Conservation (phyloP, 352 stramenopile genomes). For the Aphanomyces astaci region DNA sequence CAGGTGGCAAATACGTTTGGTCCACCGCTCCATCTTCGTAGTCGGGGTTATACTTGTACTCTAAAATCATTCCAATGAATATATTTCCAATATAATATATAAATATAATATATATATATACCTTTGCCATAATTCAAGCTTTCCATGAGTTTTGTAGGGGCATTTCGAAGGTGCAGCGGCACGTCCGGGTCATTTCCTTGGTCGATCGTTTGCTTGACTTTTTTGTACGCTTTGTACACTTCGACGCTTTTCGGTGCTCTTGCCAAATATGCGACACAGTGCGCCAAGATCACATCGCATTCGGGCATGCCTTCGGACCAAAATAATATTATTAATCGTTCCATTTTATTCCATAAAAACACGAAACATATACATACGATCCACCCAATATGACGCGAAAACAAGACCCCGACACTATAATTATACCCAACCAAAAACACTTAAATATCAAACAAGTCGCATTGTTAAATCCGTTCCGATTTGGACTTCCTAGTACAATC, state of each 20-base stretch:
- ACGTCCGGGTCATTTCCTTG: conserved; percentile 56
- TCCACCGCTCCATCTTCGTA: conserved; percentile 57
- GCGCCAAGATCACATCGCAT: conserved; percentile 71
- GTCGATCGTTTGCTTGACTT: conserved; percentile 54
- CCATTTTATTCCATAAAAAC: no score
- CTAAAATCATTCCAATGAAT: background rate
- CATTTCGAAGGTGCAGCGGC: conserved; percentile 73
- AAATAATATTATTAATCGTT: no score
- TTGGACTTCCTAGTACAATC: no score
- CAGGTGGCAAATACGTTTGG: conserved; percentile 77
- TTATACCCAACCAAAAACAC: no score
- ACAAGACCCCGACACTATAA: no score
- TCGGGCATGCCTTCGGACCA: conserved; percentile 87
- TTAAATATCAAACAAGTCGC: no score
- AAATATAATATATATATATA: no score
- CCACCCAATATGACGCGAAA: no score
- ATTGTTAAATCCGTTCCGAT: no score
- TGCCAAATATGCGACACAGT: conserved; percentile 73
- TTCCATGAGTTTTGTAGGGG: conserved; percentile 71
- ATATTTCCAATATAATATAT: background rate
- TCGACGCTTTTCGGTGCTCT: conserved; percentile 78
- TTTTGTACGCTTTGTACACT: conserved; percentile 76
- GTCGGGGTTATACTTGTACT: conserved; percentile 81
- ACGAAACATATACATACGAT: no score
- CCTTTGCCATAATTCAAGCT: conserved; percentile 62